phyloP scores from a whole-genome alignment of 2,329 filamentous ascomycete genomes.

The Coniella lustricola region DNA sequence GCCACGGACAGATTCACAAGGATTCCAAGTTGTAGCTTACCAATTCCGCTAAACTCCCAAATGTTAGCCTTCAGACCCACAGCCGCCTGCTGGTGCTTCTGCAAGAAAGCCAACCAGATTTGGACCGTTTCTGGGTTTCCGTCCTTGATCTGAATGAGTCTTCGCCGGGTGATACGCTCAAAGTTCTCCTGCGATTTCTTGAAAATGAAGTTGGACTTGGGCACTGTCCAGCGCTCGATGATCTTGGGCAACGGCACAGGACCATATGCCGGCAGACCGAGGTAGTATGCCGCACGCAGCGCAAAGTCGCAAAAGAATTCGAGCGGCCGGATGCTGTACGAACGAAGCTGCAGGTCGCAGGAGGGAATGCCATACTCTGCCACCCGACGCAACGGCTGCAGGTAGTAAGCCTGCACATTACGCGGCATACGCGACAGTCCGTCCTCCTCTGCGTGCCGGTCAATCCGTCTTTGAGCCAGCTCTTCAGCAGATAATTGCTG shows the following conservation, averaged over 20 bases:
- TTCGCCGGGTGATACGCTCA: conserved; percentile 77
- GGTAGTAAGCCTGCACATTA: conserved; percentile 77
- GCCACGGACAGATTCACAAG: conserved; percentile 10
- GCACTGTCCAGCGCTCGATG: conserved; percentile 90
- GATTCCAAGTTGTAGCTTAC: conserved; percentile 34
- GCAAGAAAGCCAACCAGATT: conserved; percentile 84
- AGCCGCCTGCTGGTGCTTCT: conserved; percentile 91
- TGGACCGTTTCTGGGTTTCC: conserved; percentile 84
- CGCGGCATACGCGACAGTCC: conserved; percentile 56
- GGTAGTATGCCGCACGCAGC: conserved; percentile 87
- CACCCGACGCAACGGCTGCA: conserved; percentile 72
- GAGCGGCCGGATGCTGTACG: conserved; percentile 81
- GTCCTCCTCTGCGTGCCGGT: background rate
- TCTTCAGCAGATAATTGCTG: background rate
- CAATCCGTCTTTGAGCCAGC: background rate
- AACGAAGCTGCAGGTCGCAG: conserved; percentile 88
- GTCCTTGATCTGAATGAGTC: conserved; percentile 88
- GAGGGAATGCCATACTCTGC: conserved; percentile 71
- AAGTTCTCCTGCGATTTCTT: conserved; percentile 99
- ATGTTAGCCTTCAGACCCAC: conserved; percentile 98
- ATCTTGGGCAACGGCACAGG: conserved; percentile 81
- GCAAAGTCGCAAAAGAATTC: conserved; percentile 95
- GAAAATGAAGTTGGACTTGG: conserved; percentile 80
- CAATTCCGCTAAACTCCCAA: conserved; percentile 75
- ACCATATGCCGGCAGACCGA: conserved; percentile 77